Evolutionary conservation across 176 grass and related monocot genomes (phyloP).

Genomic region (Carex parvula): DNA sequence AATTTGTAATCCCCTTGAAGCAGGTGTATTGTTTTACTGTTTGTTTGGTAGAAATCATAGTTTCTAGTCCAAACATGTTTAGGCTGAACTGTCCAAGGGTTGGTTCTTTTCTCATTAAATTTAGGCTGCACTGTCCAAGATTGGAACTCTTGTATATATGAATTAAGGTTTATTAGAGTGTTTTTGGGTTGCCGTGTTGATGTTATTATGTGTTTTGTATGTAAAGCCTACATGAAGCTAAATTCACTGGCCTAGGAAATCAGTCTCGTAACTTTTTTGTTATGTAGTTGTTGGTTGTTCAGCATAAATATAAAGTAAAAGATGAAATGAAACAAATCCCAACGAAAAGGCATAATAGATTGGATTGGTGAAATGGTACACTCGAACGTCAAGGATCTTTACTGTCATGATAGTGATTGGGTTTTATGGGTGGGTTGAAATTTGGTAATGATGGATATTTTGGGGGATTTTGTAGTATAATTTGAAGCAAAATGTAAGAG

Average conservation of each 20-base stretch:
- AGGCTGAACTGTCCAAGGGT: neutral
- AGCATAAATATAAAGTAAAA: neutral
- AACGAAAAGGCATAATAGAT: too few species aligned
- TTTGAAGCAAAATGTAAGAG: too few species aligned
- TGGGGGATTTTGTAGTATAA: too few species aligned
- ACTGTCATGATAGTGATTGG: neutral
- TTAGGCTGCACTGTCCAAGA: neutral
- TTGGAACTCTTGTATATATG: slow-evolving; percentile 21
- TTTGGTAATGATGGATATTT: too few species aligned
- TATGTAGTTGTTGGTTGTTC: neutral
- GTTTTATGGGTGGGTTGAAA: neutral
- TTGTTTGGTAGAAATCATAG: slow-evolving; percentile 1
- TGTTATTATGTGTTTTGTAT: neutral
- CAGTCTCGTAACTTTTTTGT: neutral
- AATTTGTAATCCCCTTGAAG: neutral
- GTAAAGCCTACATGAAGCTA: neutral
- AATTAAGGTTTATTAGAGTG: slow-evolving; percentile 5
- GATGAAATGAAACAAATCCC: neutral
- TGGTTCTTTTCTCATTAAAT: neutral
- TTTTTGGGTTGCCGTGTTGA: neutral
- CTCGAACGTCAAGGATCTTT: neutral
- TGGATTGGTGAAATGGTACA: neutral
- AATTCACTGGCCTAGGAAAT: neutral
- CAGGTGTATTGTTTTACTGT: neutral
- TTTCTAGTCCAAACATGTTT: neutral